A percentile compares a stretch with the other conserved stretches of the same genome.
phyloP scores from a whole-genome alignment of 202 grass and related monocot species.

The Musa balbisiana region DNA sequence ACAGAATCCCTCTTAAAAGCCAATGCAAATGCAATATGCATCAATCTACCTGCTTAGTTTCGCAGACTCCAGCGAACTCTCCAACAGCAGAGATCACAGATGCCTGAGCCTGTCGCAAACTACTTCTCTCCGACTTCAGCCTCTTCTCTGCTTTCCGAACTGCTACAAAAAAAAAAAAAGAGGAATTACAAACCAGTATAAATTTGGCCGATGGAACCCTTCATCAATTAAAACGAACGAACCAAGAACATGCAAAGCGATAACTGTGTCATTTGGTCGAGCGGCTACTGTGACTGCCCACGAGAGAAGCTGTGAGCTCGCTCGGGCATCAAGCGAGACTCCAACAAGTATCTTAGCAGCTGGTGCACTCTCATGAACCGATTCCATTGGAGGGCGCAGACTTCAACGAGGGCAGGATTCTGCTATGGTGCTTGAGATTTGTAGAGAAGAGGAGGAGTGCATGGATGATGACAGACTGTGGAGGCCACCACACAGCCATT shows the following conservation, averaged over 20 bases:
- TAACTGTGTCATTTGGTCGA: slow-evolving; percentile 59
- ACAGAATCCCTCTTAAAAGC: too few relatives aligned
- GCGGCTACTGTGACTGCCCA: slow-evolving; percentile 64
- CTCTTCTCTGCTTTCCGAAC: slow-evolving; percentile 51
- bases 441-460: slow-evolving; percentile 10
- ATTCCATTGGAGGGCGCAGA: slow-evolving; percentile 37
- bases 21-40: too few relatives aligned
- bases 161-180: slow-evolving; percentile 8
- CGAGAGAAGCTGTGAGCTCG: slow-evolving; percentile 61
- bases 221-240: background rate
- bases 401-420: slow-evolving; percentile 24
- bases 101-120: slow-evolving; percentile 62
- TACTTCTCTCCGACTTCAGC: slow-evolving; percentile 32
- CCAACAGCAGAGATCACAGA: slow-evolving; percentile 86
- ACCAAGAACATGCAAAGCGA: slow-evolving; percentile 83
- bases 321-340: slow-evolving; percentile 47
- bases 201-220: too few relatives aligned
- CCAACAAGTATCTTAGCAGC: slow-evolving; percentile 67
- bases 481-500: slow-evolving; percentile 27
- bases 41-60: slow-evolving; percentile 63
- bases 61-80: slow-evolving; percentile 57
- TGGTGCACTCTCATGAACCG: slow-evolving; percentile 46
- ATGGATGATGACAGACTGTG: background rate
- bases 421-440: slow-evolving; percentile 13
- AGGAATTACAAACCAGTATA: background rate